These are phyloP conservation scores for Alnus rubra DNA, from an alignment of 306 rosid genomes.

Conservation along the genomic window DNA sequence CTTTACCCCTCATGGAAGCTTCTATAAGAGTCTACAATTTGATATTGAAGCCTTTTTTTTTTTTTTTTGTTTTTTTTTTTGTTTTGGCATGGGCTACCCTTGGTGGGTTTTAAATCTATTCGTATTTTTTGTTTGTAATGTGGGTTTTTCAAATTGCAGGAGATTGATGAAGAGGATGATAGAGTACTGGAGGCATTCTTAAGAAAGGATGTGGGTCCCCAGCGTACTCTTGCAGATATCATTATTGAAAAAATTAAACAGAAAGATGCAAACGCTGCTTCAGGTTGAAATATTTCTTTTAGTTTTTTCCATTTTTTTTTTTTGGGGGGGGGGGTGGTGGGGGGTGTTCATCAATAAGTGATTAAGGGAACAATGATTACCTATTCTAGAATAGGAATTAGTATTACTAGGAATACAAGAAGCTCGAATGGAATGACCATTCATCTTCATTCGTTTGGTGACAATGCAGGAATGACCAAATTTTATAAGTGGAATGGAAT, in stretches of 20 bases:
- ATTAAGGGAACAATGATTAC: too few species aligned
- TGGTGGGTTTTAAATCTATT: background rate
- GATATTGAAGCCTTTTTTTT: background rate
- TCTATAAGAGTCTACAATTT: background rate
- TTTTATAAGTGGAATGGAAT: too few species aligned
- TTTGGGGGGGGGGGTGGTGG: too few species aligned
- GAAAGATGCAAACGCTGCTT: constrained; percentile 48
- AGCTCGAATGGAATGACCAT: too few species aligned
- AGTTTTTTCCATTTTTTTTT: background rate
- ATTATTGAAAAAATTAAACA: constrained; percentile 71
- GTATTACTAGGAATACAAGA: too few species aligned
- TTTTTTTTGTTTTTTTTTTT: background rate
- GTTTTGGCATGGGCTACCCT: background rate
- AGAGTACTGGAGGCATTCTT: constrained; percentile 60
- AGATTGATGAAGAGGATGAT: constrained; percentile 75
- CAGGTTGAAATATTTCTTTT: constrained; percentile 43
- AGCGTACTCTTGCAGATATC: constrained; percentile 64
- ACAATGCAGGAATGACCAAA: too few species aligned
- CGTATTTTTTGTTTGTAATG: background rate
- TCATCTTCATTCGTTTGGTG: too few species aligned
- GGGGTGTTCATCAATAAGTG: too few species aligned
- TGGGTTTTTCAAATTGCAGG: constrained; percentile 31
- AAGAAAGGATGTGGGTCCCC: constrained; percentile 42
- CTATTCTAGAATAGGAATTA: too few species aligned
- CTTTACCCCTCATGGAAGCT: background rate